Base-by-base conservation (phyloP, 1,284 basidiomycete species). In the Puccinia polysora region DNA sequence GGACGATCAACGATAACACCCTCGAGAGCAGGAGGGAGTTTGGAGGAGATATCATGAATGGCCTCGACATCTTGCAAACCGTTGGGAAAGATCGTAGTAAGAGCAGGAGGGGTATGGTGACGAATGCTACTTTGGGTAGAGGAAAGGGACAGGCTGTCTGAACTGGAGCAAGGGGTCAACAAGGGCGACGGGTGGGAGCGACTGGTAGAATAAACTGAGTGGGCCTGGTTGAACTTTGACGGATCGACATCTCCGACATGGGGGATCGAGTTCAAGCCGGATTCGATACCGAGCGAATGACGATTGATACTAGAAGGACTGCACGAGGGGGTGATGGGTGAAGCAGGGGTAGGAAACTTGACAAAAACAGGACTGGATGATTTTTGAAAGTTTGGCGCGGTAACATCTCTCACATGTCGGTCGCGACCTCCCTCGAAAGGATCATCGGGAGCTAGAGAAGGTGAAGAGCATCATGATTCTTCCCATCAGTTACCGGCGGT, bases 401-500 rank as follows among this genome's bases (percentile, higher is more conserved):
- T 71, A 49, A 71, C 68, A 71, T 63, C 68, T 71, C 68, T 71
- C 68, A 71, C 68, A 71, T 71, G 68, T 71, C 59, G 68, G 45
- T 71, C 68, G 68, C 68, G 68, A 71, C 68, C 68, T 69, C 67
- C 67, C 47, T 49, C 45, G 49, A 25, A 62, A 25, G 36, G 18
- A 50, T 32, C 49, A 63, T 71, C 68, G 59, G 68, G 59, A 71
- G 68, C 68, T 71, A n/a, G n/a, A n/a, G n/a, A n/a, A n/a, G n/a
- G n/a, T n/a, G n/a, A n/a, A n/a, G n/a, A n/a, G n/a, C n/a, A n/a
- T n/a, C n/a, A n/a, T n/a, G n/a, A n/a, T n/a, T n/a, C n/a, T 43
- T 43, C 8, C 40, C 8, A 8, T 43, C 12, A 23, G 38, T 23
- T 10, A 60, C 23, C n/a, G 15, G 56, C 3, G 18, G 12, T 15